These are phyloP conservation scores for Ceratocystis huliohia DNA, from an alignment of 2,329 filamentous ascomycete genomes.

Conservation along the genomic window DNA sequence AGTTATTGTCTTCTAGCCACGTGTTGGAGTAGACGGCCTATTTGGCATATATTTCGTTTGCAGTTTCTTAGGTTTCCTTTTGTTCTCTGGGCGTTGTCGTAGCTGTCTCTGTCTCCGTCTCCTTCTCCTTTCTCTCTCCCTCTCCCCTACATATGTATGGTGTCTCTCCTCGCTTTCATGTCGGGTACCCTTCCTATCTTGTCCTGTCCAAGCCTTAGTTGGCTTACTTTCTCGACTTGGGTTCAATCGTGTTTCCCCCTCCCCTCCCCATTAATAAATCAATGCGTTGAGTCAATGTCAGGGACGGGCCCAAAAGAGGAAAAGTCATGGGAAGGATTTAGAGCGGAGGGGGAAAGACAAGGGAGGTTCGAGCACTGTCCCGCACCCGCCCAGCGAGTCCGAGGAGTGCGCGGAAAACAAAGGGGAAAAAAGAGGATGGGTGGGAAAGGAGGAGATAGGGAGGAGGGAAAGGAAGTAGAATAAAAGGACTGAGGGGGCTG, in stretches of 20 bases:
- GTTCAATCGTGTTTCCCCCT: not conserved
- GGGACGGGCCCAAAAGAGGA: slow-evolving; percentile 1
- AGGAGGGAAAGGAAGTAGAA: not conserved
- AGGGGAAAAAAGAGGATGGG: not conserved
- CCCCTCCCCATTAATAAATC: not conserved
- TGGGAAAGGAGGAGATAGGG: not conserved
- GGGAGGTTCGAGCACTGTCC: not conserved
- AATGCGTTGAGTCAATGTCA: not conserved
- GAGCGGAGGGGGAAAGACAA: slow-evolving; percentile 8
- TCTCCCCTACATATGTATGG: not conserved
- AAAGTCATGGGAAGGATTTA: slow-evolving; percentile 9
- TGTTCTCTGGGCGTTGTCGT: not conserved
- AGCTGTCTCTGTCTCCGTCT: not conserved
- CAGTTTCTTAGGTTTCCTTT: not conserved
- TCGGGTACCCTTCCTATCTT: not conserved
- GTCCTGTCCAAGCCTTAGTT: not conserved
- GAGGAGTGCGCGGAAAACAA: not conserved
- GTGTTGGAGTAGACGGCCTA: not conserved
- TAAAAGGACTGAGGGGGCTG: not conserved
- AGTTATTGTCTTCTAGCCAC: not conserved
- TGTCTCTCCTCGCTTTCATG: not conserved
- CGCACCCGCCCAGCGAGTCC: not conserved
- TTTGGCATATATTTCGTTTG: not conserved
- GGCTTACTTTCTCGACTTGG: not conserved
- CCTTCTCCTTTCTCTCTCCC: not conserved